Conservation (phyloP, 208 protist species). For the Leishmania mexicana region DNA sequence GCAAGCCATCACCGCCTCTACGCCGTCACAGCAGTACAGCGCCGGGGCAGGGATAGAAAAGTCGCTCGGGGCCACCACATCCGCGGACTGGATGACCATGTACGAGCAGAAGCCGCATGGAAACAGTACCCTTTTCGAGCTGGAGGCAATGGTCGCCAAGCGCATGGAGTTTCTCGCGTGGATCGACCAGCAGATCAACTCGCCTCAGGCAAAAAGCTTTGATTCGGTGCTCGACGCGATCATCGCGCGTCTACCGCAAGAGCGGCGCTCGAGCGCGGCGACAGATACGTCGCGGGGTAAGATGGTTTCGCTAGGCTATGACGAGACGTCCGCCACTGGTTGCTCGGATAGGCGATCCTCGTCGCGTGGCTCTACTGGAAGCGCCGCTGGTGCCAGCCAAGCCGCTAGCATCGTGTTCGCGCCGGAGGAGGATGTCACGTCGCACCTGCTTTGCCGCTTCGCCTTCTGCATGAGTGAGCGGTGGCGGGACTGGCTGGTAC, state of each 20-base stretch:
- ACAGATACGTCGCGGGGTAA: slow-evolving; percentile 15
- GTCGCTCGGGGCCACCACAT: slow-evolving; percentile 5
- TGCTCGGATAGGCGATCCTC: slow-evolving; percentile 33
- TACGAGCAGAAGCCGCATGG: slow-evolving; percentile 66
- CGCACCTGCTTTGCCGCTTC: slow-evolving; percentile 79
- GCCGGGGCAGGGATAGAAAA: slow-evolving; percentile 2
- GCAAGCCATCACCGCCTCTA: slow-evolving; percentile 29
- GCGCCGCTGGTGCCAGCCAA: slow-evolving; percentile 7
- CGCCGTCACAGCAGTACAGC: slow-evolving; percentile 17
- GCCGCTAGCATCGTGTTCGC: slow-evolving; percentile 61
- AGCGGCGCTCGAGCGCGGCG: slow-evolving; percentile 45
- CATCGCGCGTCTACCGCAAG: slow-evolving; percentile 60
- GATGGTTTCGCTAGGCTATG: slow-evolving; percentile 31
- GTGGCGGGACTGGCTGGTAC: slow-evolving; percentile 90
- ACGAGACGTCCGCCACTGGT: slow-evolving; percentile 17
- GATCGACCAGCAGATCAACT: slow-evolving; percentile 84
- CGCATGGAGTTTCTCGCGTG: slow-evolving; percentile 89
- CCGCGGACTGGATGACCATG: slow-evolving; percentile 72
- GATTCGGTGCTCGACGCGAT: slow-evolving; percentile 70
- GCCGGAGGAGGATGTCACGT: slow-evolving; percentile 80
- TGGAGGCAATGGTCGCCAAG: slow-evolving; percentile 86
- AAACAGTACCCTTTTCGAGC: slow-evolving; percentile 77
- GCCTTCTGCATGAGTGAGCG: slow-evolving; percentile 92
- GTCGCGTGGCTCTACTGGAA: slow-evolving; percentile 32
- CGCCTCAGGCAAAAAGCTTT: slow-evolving; percentile 57